Percentiles rank a stretch among this genome's conserved stretches.
Evolutionary conservation across 345 rosid species (phyloP).

Genomic region (Clarkia xantiana): DNA sequence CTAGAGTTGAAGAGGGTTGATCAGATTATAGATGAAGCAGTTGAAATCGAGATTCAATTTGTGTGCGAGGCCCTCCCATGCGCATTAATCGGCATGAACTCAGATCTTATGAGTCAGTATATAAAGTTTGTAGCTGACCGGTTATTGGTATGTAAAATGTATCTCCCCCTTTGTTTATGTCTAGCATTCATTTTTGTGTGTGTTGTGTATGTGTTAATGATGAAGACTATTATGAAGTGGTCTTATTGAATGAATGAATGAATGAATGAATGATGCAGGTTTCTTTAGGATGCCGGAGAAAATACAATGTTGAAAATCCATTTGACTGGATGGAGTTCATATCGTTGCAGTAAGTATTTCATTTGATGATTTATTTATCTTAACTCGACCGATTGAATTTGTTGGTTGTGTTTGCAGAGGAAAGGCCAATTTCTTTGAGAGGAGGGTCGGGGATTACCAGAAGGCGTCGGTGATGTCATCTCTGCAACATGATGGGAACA

Average conservation of each 20-base stretch:
- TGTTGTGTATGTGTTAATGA: not conserved
- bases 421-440: constrained; percentile 73
- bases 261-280: constrained; percentile 29
- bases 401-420: constrained; percentile 29
- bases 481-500: constrained; percentile 40
- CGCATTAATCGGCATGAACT: constrained; percentile 79
- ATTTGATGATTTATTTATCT: not conserved
- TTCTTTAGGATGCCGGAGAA: constrained; percentile 50
- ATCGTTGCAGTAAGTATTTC: constrained; percentile 63
- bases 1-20: constrained; percentile 49
- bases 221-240: not conserved
- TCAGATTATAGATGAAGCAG: constrained; percentile 60
- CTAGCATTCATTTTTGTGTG: not conserved
- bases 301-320: constrained; percentile 61
- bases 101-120: constrained; percentile 84
- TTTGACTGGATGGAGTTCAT: constrained; percentile 98
- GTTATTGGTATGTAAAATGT: constrained; percentile 44
- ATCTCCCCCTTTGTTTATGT: not conserved
- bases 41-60: constrained; percentile 77
- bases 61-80: constrained; percentile 89
- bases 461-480: constrained; percentile 85
- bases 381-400: not conserved
- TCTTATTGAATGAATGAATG: no score
- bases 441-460: constrained; percentile 85
- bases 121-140: constrained; percentile 81